Conservation (phyloP, 192 early-diverging fungal genomes). For the Lunasporangiospora selenospora region DNA sequence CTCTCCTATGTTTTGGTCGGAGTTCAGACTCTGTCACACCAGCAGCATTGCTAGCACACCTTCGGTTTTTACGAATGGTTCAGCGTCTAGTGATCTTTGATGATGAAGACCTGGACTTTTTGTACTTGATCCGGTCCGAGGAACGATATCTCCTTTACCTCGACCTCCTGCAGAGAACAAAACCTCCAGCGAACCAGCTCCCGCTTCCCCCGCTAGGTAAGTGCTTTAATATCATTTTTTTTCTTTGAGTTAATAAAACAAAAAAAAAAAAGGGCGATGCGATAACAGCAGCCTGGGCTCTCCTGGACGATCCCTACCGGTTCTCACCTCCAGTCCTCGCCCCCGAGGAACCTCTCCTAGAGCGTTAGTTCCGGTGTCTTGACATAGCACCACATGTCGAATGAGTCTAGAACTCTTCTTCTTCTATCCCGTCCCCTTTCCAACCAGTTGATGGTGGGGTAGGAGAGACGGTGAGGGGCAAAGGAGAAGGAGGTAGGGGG, state of each 20-base stretch:
- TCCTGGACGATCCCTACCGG: no score
- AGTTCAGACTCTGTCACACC: slow-evolving; percentile 40
- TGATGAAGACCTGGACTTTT: slow-evolving; percentile 52
- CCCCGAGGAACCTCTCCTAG: no score
- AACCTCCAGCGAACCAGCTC: slow-evolving; percentile 41
- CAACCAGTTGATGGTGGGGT: no score
- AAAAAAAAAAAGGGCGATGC: neutral
- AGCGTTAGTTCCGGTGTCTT: no score
- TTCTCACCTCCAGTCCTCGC: no score
- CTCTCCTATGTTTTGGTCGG: neutral
- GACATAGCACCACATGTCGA: neutral
- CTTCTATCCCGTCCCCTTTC: no score
- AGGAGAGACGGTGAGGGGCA: no score
- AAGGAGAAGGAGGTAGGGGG: no score
- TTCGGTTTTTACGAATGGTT: slow-evolving; percentile 29
- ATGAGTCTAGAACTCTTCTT: no score
- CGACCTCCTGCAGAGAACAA: slow-evolving; percentile 48
- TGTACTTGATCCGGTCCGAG: slow-evolving; percentile 60
- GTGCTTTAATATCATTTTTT: neutral
- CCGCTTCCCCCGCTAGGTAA: slow-evolving; percentile 55
- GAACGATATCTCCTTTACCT: slow-evolving; percentile 61
- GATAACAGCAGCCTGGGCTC: slow-evolving; percentile 3
- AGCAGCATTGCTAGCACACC: slow-evolving; percentile 35
- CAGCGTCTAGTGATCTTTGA: slow-evolving; percentile 35
- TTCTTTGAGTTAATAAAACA: neutral